Evolutionary conservation across 805 yeast genomes (phyloP), one percentile per base, ranked within the genome.

Genomic region (Pachysolen tannophilus): DNA sequence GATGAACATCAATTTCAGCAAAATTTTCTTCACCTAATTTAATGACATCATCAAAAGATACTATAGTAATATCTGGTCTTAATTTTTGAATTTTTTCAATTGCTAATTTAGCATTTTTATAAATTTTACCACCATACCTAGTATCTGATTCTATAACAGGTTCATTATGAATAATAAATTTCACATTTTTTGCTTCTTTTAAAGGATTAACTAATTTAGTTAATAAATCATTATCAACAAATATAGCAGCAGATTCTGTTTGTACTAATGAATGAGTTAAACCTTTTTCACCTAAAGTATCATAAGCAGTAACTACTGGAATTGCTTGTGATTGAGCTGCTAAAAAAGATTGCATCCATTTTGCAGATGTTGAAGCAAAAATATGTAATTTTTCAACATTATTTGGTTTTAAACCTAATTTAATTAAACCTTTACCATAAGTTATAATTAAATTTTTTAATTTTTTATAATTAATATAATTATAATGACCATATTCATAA

Each of bases 301-400:
- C 97, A 59, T 92, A 92, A 26, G 98, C 97, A 11, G 98, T 92
- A 27, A 87, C 97, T 38, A 82, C 71, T 17, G 97, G 83, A 41
- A 92, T 79, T 33, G 72, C 61, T 59, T 86, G 96, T 34, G 87
- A 65, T 48, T 75, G 74, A 35, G 85, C 70, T 11, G 88, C 95
- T 40, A 85, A 57, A 44, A 77, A 90, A 21, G 84, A 72, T 61
- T 84, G 82, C 85, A 90, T 74, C 97, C 97, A 90, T 52, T 75
- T 76, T 38, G 75, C 80, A 11, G 94, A 82, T 10, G 98, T 92
- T 15, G 83, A 59, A 18, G 96, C 96, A 60, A 79, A 92, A 36
- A 90, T 71, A 57, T 87, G 96, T 47, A 90, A 55, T 46, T 72
- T 75, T 45, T 78, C 79, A 21, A 60, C 61, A 44, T 71, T 69